Conservation (phyloP, 176 grass and related monocot genomes). For the Coix lacrymajobi region DNA sequence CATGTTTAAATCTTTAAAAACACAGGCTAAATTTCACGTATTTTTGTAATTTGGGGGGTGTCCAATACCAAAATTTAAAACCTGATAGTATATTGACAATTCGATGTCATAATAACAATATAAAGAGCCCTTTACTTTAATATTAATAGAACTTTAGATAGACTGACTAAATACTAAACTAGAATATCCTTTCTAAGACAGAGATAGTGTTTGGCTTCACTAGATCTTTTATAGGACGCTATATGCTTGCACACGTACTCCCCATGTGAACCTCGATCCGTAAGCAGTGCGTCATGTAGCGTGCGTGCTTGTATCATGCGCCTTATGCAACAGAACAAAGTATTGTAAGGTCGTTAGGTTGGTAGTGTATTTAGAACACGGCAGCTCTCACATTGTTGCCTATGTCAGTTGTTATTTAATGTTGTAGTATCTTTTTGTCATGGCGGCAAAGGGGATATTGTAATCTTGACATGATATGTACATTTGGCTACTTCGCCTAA, state of each 20-base stretch:
- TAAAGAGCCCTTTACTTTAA: too few relatives aligned
- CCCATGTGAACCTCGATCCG: neutral
- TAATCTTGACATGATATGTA: neutral
- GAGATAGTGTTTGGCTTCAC: neutral
- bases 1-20: too few relatives aligned
- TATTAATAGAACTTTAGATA: too few relatives aligned
- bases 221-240: neutral
- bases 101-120: too few relatives aligned
- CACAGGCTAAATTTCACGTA: too few relatives aligned
- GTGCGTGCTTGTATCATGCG: neutral
- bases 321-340: neutral
- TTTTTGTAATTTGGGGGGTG: too few relatives aligned
- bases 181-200: too few relatives aligned
- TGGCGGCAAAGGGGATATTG: neutral
- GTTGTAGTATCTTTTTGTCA: neutral
- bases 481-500: neutral
- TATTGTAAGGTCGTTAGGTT: neutral
- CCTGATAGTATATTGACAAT: too few relatives aligned
- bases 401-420: neutral
- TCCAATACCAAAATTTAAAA: too few relatives aligned
- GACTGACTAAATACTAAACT: too few relatives aligned
- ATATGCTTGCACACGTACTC: neutral
- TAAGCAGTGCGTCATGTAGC: neutral
- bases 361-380: neutral
- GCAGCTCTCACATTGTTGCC: neutral